These are phyloP conservation scores for Diplodia scrobiculata DNA, from an alignment of 2,329 filamentous ascomycete genomes.

Conservation along the genomic window DNA sequence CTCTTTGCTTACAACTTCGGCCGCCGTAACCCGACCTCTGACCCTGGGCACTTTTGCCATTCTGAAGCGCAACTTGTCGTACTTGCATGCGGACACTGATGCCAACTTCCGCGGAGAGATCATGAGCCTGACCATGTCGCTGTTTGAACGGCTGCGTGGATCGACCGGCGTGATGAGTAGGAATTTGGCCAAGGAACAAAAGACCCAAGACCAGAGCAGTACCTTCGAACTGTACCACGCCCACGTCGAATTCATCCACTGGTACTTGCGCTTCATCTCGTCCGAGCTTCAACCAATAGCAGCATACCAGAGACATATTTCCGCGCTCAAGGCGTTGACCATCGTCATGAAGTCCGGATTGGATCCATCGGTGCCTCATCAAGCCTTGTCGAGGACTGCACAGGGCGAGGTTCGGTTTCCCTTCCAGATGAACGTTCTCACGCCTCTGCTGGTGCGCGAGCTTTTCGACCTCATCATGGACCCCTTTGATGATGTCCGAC, in stretches of 20 bases:
- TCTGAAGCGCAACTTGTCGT: slow-evolving; percentile 65
- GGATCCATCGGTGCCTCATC: slow-evolving; percentile 52
- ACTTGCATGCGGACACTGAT: slow-evolving; percentile 80
- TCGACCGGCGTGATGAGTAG: slow-evolving; percentile 42
- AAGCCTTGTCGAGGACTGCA: slow-evolving; percentile 52
- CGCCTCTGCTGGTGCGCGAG: slow-evolving; percentile 55
- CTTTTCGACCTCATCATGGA: slow-evolving; percentile 81
- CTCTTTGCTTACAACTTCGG: slow-evolving; percentile 75
- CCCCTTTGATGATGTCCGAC: slow-evolving; percentile 88
- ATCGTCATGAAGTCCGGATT: slow-evolving; percentile 70
- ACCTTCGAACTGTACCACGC: slow-evolving; percentile 42
- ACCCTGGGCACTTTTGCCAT: slow-evolving; percentile 62
- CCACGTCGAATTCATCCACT: slow-evolving; percentile 68
- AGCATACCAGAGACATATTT: slow-evolving; percentile 88
- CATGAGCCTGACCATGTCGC: slow-evolving; percentile 70
- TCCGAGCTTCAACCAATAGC: slow-evolving; percentile 75
- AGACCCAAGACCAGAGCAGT: not conserved
- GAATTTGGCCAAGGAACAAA: slow-evolving; percentile 10
- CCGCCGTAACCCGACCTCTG: slow-evolving; percentile 73
- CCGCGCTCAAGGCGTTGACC: slow-evolving; percentile 70
- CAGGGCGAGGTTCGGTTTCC: slow-evolving; percentile 55
- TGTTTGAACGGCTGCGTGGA: slow-evolving; percentile 68
- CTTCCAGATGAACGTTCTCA: slow-evolving; percentile 51
- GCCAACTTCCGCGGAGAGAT: slow-evolving; percentile 83
- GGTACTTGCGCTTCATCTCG: slow-evolving; percentile 73